These are phyloP conservation scores for Metschnikowia cerradonensis DNA, from an alignment of 805 yeast genomes.

Conservation along the genomic window DNA sequence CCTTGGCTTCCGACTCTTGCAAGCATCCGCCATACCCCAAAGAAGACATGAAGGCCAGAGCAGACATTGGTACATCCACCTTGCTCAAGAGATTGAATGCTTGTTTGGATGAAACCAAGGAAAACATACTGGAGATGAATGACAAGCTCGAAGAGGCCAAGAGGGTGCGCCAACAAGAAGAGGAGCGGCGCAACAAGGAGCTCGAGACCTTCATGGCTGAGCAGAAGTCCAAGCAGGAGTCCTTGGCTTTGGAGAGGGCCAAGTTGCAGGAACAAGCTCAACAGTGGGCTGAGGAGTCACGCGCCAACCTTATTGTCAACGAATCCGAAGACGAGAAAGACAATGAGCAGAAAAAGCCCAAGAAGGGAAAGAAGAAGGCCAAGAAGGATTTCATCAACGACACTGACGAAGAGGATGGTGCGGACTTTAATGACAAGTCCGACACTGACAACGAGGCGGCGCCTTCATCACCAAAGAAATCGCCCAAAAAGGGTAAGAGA, in stretches of 20 bases:
- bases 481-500: slow-evolving; percentile 15
- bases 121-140: slow-evolving; percentile 54
- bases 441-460: slow-evolving; percentile 9
- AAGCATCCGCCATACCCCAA: slow-evolving; percentile 72
- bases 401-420: slow-evolving; percentile 29
- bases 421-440: slow-evolving; percentile 19
- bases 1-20: slow-evolving; percentile 50
- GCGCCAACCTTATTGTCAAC: slow-evolving; percentile 34
- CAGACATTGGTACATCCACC: slow-evolving; percentile 78
- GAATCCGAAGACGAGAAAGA: slow-evolving; percentile 34
- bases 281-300: slow-evolving; percentile 46
- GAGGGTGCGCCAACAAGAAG: slow-evolving; percentile 58
- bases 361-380: slow-evolving; percentile 23
- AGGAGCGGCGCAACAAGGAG: slow-evolving; percentile 28
- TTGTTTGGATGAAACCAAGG: slow-evolving; percentile 67
- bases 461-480: slow-evolving; percentile 4
- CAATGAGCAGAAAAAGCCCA: slow-evolving; percentile 15
- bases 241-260: slow-evolving; percentile 42
- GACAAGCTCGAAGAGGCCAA: slow-evolving; percentile 71
- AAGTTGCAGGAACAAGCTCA: slow-evolving; percentile 49
- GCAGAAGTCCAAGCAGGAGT: slow-evolving; percentile 45
- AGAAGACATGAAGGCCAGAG: slow-evolving; percentile 78
- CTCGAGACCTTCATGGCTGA: slow-evolving; percentile 41
- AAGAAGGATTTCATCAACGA: slow-evolving; percentile 34
- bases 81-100: slow-evolving; percentile 67